phyloP scores from a whole-genome alignment of 2,329 filamentous ascomycete species.

The Diplodia seriata region DNA sequence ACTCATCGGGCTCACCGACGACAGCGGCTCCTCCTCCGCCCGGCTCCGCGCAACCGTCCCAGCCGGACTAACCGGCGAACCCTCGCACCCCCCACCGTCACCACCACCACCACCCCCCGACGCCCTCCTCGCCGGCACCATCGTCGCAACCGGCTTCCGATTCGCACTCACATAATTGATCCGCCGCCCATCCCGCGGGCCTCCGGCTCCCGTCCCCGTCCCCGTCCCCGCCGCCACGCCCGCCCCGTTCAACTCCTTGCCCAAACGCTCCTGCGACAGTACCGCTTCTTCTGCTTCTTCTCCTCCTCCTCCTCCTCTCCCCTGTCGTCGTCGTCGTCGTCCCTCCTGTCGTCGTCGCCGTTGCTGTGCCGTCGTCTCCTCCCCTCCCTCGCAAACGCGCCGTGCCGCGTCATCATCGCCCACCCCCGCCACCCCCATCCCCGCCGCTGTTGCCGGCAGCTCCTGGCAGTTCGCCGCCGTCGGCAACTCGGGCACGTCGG shows the following conservation, averaged over 20 bases:
- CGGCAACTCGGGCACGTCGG: constrained; percentile 11
- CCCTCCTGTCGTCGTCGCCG: neutral
- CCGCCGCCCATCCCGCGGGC: neutral
- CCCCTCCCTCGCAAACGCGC: neutral
- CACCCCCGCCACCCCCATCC: neutral
- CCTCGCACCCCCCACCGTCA: neutral
- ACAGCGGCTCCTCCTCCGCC: neutral
- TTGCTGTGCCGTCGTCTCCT: no score
- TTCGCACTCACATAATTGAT: neutral
- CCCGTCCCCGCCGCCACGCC: neutral
- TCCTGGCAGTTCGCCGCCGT: constrained; percentile 19
- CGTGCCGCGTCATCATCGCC: no score
- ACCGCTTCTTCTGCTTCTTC: neutral
- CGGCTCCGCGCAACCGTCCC: neutral
- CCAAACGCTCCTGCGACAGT: neutral
- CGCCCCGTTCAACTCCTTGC: neutral
- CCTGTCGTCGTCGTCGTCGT: neutral
- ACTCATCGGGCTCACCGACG: neutral
- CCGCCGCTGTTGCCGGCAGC: constrained; percentile 4
- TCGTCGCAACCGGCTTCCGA: constrained; percentile 10
- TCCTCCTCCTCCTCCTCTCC: neutral
- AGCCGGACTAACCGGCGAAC: constrained; percentile 5
- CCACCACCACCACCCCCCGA: neutral
- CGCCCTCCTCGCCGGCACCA: neutral
- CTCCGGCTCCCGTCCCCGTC: neutral